phyloP scores from a whole-genome alignment of 495 filamentous ascomycete genomes.

The Bombardia bombarda region DNA sequence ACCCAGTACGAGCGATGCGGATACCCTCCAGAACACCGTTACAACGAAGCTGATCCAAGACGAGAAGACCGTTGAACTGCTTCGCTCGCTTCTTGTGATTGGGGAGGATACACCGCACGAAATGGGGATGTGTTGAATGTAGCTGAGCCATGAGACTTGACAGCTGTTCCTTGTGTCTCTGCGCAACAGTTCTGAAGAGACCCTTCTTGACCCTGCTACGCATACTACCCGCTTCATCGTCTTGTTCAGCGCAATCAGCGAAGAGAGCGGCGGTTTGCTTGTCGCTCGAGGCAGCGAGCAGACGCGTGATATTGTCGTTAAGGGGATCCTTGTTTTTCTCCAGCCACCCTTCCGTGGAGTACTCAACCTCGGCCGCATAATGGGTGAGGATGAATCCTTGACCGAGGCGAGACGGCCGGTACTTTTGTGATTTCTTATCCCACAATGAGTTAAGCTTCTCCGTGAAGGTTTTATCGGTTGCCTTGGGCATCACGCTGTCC shows the following conservation, averaged over 20 bases:
- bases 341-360: conserved; percentile 89
- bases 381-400: conserved; percentile 98
- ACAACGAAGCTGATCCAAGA: conserved; percentile 91
- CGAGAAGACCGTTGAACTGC: conserved; percentile 77
- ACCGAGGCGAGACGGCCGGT: conserved; percentile 74
- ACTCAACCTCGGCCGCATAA: conserved; percentile 97
- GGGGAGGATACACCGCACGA: conserved; percentile 94
- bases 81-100: conserved; percentile 99
- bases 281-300: conserved; percentile 75
- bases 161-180: conserved; percentile 95
- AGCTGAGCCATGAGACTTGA: conserved; percentile 93
- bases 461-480: conserved; percentile 92
- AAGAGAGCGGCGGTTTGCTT: conserved; percentile 81
- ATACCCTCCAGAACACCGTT: conserved; percentile 99
- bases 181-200: conserved; percentile 92
- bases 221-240: conserved; percentile 53
- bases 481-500: conserved; percentile 98
- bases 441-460: conserved; percentile 95
- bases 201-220: conserved; percentile 93
- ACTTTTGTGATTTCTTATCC: conserved; percentile 94
- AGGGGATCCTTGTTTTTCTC: conserved; percentile 99
- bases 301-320: conserved; percentile 89
- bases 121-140: conserved; percentile 94
- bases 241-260: conserved; percentile 71
- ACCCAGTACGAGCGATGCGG: conserved; percentile 94